These are phyloP conservation scores for Botrytis cinerea DNA, from an alignment of 2,329 filamentous ascomycete species.

Conservation along the genomic window DNA sequence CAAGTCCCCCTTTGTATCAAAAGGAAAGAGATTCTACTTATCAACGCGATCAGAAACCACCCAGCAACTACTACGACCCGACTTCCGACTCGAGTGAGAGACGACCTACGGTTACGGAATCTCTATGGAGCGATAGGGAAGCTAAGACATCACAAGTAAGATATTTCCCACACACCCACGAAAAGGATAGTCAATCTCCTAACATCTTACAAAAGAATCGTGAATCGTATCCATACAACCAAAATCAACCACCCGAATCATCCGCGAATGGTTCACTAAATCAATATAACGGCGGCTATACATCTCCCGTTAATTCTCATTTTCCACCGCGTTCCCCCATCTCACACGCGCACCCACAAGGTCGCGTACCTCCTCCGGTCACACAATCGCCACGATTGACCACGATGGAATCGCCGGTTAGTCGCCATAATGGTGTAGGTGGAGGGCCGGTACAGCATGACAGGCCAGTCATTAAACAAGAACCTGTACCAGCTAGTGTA, in stretches of 20 bases:
- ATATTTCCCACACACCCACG: constrained; percentile 19
- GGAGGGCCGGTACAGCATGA: constrained; percentile 35
- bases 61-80: constrained; percentile 50
- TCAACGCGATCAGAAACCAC: constrained; percentile 45
- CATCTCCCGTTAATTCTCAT: constrained; percentile 50
- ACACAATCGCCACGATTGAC: constrained; percentile 39
- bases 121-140: constrained; percentile 37
- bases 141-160: constrained; percentile 40
- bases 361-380: constrained; percentile 33
- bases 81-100: constrained; percentile 48
- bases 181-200: constrained; percentile 6
- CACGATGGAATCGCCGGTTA: constrained; percentile 51
- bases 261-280: constrained; percentile 47
- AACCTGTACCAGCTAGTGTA: constrained; percentile 36
- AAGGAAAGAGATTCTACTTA: constrained; percentile 37
- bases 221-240: constrained; percentile 53
- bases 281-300: constrained; percentile 54
- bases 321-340: constrained; percentile 54
- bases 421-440: constrained; percentile 47
- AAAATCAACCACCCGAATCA: constrained; percentile 27
- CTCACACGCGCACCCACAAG: constrained; percentile 49
- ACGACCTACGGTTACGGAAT: constrained; percentile 44
- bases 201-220: constrained; percentile 45
- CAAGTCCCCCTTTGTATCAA: constrained; percentile 34
- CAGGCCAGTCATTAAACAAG: constrained; percentile 31